These are phyloP conservation scores for Termitomyces sp. DNA, from an alignment of 768 basidiomycete genomes.

Conservation along the genomic window DNA sequence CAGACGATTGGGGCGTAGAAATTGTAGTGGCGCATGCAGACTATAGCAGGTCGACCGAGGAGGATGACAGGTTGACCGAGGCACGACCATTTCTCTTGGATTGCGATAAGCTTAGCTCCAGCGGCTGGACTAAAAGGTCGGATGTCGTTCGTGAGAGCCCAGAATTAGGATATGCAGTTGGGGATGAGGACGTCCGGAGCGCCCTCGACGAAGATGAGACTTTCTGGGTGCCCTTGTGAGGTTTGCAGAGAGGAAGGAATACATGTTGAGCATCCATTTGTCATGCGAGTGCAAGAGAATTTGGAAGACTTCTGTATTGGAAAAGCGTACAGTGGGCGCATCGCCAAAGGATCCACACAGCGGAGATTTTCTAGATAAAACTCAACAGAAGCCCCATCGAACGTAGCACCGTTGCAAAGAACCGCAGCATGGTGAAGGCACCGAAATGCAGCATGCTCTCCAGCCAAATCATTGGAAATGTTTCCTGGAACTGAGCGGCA, in stretches of 20 bases:
- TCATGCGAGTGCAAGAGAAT: slow-evolving; percentile 47
- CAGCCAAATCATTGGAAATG: slow-evolving; percentile 2
- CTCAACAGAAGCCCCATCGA: slow-evolving; percentile 26
- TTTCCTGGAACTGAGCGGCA: slow-evolving; percentile 17
- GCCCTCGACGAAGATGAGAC: slow-evolving; percentile 44
- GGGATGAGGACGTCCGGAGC: slow-evolving; percentile 51
- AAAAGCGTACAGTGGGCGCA: slow-evolving; percentile 17
- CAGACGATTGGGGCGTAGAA: slow-evolving; percentile 15
- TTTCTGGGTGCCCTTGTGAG: slow-evolving; percentile 7
- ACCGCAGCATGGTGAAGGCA: slow-evolving; percentile 30
- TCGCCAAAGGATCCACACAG: slow-evolving; percentile 29
- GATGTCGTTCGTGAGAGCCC: slow-evolving; percentile 8
- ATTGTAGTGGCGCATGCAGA: slow-evolving; percentile 23
- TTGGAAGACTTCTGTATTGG: slow-evolving; percentile 25
- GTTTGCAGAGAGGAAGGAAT: slow-evolving; percentile 10
- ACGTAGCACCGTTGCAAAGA: slow-evolving; percentile 53
- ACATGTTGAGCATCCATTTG: slow-evolving; percentile 53
- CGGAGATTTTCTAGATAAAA: slow-evolving; percentile 32
- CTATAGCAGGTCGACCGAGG: no score
- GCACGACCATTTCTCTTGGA: slow-evolving; percentile 37
- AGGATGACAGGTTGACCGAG: slow-evolving; percentile 53
- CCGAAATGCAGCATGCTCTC: slow-evolving; percentile 7
- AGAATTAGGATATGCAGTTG: slow-evolving; percentile 23
- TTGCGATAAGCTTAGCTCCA: slow-evolving; percentile 11
- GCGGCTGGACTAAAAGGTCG: slow-evolving; percentile 20